Conservation (phyloP, 305 asterid genomes). For the Fraxinus baroniana region DNA sequence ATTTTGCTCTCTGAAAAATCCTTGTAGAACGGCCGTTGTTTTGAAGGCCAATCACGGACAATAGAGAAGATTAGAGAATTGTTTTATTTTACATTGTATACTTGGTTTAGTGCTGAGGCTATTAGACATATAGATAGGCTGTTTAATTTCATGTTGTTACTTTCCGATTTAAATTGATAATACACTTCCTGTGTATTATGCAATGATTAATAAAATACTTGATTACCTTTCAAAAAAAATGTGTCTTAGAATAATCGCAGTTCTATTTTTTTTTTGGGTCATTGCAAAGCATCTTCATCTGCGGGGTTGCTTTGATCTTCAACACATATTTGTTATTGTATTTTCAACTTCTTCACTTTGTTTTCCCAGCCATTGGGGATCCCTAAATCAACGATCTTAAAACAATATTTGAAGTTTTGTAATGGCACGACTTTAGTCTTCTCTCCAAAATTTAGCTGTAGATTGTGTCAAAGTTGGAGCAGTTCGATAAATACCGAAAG, state of each 20-base stretch:
- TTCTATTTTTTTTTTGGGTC: not conserved
- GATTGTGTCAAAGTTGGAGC: not conserved
- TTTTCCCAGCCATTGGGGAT: not conserved
- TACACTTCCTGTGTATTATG: too few species aligned
- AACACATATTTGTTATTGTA: not conserved
- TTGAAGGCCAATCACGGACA: too few species aligned
- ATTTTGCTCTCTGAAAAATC: not conserved
- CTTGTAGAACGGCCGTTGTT: too few species aligned
- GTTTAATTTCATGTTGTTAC: too few species aligned
- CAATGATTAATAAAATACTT: too few species aligned
- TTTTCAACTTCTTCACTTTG: not conserved
- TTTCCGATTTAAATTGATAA: too few species aligned
- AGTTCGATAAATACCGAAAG: not conserved
- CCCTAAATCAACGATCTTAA: not conserved
- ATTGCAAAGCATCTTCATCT: not conserved
- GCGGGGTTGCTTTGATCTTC: not conserved
- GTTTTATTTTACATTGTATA: too few species aligned
- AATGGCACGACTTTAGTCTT: not conserved
- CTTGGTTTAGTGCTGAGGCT: too few species aligned
- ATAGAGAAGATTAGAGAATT: too few species aligned
- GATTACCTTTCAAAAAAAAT: too few species aligned
- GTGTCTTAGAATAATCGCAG: not conserved
- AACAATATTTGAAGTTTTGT: not conserved
- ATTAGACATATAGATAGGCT: too few species aligned
- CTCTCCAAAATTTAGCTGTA: not conserved